A percentile compares a stretch with the other conserved stretches of the same genome.
Evolutionary conservation across 164 flowering plant genomes (phyloP).

Genomic region (Piper betle): DNA sequence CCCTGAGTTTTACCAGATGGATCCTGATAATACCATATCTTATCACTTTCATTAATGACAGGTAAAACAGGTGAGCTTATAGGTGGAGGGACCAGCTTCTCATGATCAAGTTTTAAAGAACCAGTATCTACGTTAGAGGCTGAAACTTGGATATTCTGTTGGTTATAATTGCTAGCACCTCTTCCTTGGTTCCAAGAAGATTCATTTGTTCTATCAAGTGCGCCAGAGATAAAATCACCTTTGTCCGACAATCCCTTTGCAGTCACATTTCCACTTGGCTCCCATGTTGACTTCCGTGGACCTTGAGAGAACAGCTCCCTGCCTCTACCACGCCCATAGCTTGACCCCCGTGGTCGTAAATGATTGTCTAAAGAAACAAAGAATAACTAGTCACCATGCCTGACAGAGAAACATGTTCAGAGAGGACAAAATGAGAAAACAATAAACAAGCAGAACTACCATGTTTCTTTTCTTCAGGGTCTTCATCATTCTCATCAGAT

Average conservation of each 20-base stretch:
- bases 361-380: constrained; percentile 28
- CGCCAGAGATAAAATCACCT: constrained; percentile 17
- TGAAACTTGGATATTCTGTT: constrained; percentile 9
- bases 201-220: constrained; percentile 29
- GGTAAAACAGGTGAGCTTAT: constrained; percentile 13
- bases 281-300: constrained; percentile 28
- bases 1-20: constrained; percentile 88
- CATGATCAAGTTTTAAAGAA: constrained; percentile 16
- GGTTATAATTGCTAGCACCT: constrained; percentile 26
- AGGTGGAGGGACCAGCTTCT: constrained; percentile 16
- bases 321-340: constrained; percentile 32
- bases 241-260: constrained; percentile 24
- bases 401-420: background rate
- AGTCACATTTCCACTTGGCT: constrained; percentile 32
- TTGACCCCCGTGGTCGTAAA: constrained; percentile 32
- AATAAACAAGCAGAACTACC: constrained; percentile 24
- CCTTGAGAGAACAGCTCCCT: constrained; percentile 47
- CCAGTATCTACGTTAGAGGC: constrained; percentile 14
- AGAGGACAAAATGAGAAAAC: background rate
- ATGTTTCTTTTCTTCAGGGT: constrained; percentile 38
- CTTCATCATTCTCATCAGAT: constrained; percentile 73
- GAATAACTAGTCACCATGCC: background rate
- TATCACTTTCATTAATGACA: constrained; percentile 52
- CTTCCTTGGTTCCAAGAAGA: constrained; percentile 32
- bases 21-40: constrained; percentile 84